These are phyloP conservation scores for Pholiota microspora DNA, from an alignment of 768 basidiomycete genomes.

Conservation along the genomic window DNA sequence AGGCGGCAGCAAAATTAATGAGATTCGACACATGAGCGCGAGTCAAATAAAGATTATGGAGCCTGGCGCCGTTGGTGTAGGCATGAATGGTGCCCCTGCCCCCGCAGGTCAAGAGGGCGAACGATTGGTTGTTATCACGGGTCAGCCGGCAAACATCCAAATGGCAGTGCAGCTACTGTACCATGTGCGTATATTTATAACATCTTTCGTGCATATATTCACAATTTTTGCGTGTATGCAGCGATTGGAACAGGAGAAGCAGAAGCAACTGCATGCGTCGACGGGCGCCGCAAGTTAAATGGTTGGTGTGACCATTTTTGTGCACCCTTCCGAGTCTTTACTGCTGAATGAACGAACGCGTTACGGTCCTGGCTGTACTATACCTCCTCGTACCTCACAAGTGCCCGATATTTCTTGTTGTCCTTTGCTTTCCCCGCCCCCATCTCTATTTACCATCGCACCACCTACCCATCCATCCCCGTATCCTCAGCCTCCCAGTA, in stretches of 20 bases:
- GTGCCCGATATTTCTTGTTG: background rate
- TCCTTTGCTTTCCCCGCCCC: background rate
- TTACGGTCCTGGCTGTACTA: slow-evolving; percentile 4
- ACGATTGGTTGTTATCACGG: slow-evolving; percentile 93
- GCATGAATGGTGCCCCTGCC: slow-evolving; percentile 66
- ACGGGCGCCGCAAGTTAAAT: slow-evolving; percentile 15
- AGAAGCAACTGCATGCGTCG: slow-evolving; percentile 65
- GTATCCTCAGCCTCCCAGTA: background rate
- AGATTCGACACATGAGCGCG: slow-evolving; percentile 92
- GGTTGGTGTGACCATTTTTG: background rate
- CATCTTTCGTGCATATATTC: background rate
- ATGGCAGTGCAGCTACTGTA: slow-evolving; percentile 93
- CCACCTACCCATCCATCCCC: background rate
- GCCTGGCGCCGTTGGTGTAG: slow-evolving; percentile 76
- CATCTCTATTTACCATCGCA: background rate
- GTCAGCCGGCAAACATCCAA: slow-evolving; percentile 92
- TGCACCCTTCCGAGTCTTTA: background rate
- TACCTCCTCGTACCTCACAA: slow-evolving; percentile 6
- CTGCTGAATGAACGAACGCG: slow-evolving; percentile 12
- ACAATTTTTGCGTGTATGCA: slow-evolving; percentile 24
- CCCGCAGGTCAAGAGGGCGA: slow-evolving; percentile 81
- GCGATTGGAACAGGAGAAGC: slow-evolving; percentile 88
- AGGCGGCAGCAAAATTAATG: slow-evolving; percentile 97
- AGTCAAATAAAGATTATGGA: slow-evolving; percentile 99
- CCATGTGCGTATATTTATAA: slow-evolving; percentile 51